Evolutionary conservation across 139 green algal genomes (phyloP), one percentile per base, ranked within the genome.

Genomic region (Chlorella sorokiniana): DNA sequence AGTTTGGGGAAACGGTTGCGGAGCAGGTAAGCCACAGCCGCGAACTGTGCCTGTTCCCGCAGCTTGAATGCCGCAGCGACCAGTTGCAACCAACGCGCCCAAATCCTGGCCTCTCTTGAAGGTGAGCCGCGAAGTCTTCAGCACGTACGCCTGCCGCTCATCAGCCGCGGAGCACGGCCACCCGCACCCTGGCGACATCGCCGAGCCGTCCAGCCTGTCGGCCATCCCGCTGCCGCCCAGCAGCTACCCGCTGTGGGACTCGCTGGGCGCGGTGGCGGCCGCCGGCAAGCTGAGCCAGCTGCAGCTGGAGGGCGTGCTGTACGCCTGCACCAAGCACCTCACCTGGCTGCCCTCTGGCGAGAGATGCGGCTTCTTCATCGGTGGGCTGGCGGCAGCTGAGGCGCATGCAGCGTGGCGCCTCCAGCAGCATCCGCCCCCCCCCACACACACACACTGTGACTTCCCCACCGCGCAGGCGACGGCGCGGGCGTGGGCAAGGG

Each of bases 401-500:
- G n/a, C n/a, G n/a, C n/a, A n/a, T n/a, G n/a, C n/a, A n/a, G n/a
- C n/a, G n/a, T n/a, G n/a, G n/a, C n/a, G n/a, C n/a, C n/a, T n/a
- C n/a, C n/a, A n/a, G n/a, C n/a, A n/a, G n/a, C n/a, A n/a, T n/a
- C n/a, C n/a, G n/a, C n/a, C n/a, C n/a, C n/a, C n/a, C n/a, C n/a
- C n/a, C n/a, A n/a, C n/a, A n/a, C n/a, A n/a, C n/a, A n/a, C n/a
- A n/a, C 48, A 59, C 14, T 59, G 48, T 59, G 16, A 59, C 48
- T 59, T 59, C 14, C 48, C 48, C 48, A 2, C 27, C 59, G 7
- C 35, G 35, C 72, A 78, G 91, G 92, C 5, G 93, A 98, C 69
- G 92, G 93, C 27, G 94, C 94, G 23, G 94, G 94, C 1, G 92
- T 97, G 70, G 94, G 94, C 79, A 97, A 97, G 87, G 93, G 93